Conservation (phyloP, 2,329 filamentous ascomycete genomes). For the Pseudopithomyces chartarum region DNA sequence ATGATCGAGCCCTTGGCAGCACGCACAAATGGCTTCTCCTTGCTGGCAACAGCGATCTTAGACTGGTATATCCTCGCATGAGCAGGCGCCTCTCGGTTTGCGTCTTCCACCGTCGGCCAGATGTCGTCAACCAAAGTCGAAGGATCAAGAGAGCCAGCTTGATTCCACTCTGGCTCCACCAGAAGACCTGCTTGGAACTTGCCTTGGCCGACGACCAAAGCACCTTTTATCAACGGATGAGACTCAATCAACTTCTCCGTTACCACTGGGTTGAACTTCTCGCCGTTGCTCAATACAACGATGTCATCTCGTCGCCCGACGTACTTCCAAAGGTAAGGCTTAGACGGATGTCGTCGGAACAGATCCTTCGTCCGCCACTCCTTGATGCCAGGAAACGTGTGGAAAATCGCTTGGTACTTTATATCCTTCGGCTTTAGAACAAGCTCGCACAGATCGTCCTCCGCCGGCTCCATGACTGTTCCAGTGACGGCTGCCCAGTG, state of each 20-base stretch:
- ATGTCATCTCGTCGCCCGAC: conserved; percentile 22
- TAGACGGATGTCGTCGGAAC: conserved; percentile 17
- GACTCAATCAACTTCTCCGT: conserved; percentile 24
- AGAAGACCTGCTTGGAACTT: conserved; percentile 35
- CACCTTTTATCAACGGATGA: conserved; percentile 32
- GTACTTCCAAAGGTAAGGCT: conserved; percentile 18
- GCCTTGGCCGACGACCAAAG: conserved; percentile 36
- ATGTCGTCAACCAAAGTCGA: conserved; percentile 48
- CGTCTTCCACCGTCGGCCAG: conserved; percentile 51
- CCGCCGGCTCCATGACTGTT: background rate
- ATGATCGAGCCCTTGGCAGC: conserved; percentile 55
- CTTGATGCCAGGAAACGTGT: conserved; percentile 17
- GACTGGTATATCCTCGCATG: conserved; percentile 51
- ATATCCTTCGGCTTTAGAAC: background rate
- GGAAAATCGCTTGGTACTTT: conserved; percentile 6
- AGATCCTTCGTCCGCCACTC: conserved; percentile 25
- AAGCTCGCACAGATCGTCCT: background rate
- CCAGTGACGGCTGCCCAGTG: background rate
- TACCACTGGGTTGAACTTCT: conserved; percentile 24
- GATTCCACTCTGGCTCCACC: conserved; percentile 26
- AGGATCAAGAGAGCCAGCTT: conserved; percentile 12
- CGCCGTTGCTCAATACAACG: conserved; percentile 22
- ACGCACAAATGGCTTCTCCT: conserved; percentile 50
- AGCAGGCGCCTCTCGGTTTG: conserved; percentile 48
- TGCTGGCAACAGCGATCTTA: conserved; percentile 49